Percentiles rank a stretch among this genome's conserved stretches.
phyloP scores from a whole-genome alignment of 148 eudicot genomes.

The Salicornia ramosissima region DNA sequence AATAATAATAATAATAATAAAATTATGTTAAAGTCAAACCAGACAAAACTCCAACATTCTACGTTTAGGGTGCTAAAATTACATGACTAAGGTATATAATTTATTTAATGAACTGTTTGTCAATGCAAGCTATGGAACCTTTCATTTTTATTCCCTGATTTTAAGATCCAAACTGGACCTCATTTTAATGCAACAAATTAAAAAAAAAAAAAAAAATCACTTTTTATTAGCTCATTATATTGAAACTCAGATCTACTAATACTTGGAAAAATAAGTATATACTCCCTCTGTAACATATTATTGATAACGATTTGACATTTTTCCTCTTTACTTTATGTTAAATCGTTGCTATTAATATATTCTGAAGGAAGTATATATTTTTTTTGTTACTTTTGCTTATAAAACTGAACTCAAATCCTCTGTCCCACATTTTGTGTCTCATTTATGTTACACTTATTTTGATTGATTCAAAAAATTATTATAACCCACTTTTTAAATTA shows the following conservation, averaged over 20 bases:
- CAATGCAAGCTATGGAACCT: not conserved
- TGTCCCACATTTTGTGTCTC: no score
- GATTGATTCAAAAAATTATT: no score
- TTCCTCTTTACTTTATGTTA: no score
- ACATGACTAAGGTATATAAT: slow-evolving; percentile 18
- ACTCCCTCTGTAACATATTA: no score
- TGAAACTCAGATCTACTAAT: slow-evolving; percentile 31
- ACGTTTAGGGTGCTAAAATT: slow-evolving; percentile 25
- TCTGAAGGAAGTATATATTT: no score
- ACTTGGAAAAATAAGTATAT: not conserved
- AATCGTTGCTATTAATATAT: no score
- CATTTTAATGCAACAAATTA: not conserved
- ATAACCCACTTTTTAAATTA: no score
- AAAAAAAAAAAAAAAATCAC: not conserved
- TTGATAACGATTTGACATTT: no score
- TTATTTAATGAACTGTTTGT: slow-evolving; percentile 25
- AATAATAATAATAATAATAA: not conserved
- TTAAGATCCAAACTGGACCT: slow-evolving; percentile 18
- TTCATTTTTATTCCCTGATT: slow-evolving; percentile 12
- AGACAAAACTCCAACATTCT: slow-evolving; percentile 42
- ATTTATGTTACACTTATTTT: no score
- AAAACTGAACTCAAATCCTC: no score
- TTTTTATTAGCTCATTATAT: slow-evolving; percentile 10
- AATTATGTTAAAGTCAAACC: slow-evolving; percentile 25
- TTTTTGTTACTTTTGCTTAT: no score